Evolutionary conservation across 768 basidiomycete genomes (phyloP), one percentile per base, ranked within the genome.

Genomic region (Suillus fuscotomentosus): DNA sequence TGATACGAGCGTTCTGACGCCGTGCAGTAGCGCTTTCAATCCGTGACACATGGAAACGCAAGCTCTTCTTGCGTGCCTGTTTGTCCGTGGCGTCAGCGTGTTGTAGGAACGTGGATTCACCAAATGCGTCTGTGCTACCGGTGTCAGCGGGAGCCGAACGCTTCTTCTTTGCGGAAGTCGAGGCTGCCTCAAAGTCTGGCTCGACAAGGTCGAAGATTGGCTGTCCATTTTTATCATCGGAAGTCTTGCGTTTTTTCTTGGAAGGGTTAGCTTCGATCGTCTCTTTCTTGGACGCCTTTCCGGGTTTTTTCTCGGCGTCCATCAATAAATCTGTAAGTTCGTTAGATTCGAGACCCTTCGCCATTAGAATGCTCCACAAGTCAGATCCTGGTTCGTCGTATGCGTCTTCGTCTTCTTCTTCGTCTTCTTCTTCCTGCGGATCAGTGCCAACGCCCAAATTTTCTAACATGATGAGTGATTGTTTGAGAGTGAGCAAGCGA

Each of bases 11-110:
- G 36, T 86, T 86, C 63, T 87, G 85, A 61, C 96, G 84, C 65
- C 91, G 82, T 13, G 89, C 87, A 61, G 87, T 85, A 7, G 93
- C 86, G 63, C 88, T 88, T 72, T 93, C 93, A 70, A 99, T 96
- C 73, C 90, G 92, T 61, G 92, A 86, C 5, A 94, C 95, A 77
- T 99, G 93, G 87, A 99, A 99, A 42, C 91, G 89, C 39, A 99
- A 84, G 8, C 92, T 86, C 68, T 90, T 91, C 69, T 87, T 90
- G 63, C 90, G 87, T 4, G 91, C 88, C 22, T 81, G 84, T 75
- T 97, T 97, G 79, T 98, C 97, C 6, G 83, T 84, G 24, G 88
- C 84, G 68, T 98, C 97, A 11, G 86, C 86, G 41, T 83, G 78
- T 63, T 85, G 82, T 20, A 99, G 83, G 17, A 83, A 74, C 1